Conservation (phyloP, 257 asterid genomes). For the Capsicum baccatum region DNA sequence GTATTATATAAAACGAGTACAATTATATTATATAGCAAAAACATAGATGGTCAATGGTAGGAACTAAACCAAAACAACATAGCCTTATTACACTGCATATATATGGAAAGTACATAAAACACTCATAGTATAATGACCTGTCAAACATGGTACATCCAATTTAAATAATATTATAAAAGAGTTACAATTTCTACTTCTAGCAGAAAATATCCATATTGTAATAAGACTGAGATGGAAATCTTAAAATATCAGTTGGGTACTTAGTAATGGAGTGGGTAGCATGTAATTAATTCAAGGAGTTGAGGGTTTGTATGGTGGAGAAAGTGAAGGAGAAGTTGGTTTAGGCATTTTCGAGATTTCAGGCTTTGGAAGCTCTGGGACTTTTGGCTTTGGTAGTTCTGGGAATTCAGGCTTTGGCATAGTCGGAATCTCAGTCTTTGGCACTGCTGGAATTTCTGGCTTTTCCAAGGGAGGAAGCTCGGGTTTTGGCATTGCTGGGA, state of each 20-base stretch:
- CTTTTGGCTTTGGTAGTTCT: neutral
- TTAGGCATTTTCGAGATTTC: neutral
- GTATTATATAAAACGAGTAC: too few species aligned
- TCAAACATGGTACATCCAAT: neutral
- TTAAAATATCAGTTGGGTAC: neutral
- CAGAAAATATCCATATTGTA: neutral
- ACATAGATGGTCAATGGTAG: neutral
- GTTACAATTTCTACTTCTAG: neutral
- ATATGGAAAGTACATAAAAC: too few species aligned
- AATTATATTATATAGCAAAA: neutral
- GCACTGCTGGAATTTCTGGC: slow-evolving; percentile 18
- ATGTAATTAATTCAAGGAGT: neutral
- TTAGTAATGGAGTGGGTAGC: neutral
- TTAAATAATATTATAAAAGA: neutral
- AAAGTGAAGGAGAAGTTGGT: neutral
- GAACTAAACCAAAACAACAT: neutral
- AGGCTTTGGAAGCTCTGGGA: slow-evolving; percentile 33
- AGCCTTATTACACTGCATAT: too few species aligned
- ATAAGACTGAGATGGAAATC: neutral
- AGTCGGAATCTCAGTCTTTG: neutral
- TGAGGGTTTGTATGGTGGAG: neutral
- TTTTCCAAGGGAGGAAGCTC: slow-evolving; percentile 9
- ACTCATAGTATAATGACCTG: neutral
- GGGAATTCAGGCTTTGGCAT: slow-evolving; percentile 30
- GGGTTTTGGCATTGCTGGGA: neutral